phyloP scores from a whole-genome alignment of 257 asterid species.

The Scutellaria minor region DNA sequence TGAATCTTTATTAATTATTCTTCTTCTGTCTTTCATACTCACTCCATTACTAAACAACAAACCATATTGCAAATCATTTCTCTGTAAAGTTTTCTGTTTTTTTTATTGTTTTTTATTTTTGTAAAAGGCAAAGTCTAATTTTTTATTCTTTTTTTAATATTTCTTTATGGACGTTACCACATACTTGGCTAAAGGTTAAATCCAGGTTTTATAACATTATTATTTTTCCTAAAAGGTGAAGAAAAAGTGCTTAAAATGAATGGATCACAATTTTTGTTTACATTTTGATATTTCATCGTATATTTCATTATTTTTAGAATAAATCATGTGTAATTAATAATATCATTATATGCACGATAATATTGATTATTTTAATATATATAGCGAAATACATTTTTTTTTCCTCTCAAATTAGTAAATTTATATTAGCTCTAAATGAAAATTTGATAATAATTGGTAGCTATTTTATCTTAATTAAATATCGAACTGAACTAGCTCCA shows the following conservation, averaged over 20 bases:
- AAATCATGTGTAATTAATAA: no score
- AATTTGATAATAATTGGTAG: no score
- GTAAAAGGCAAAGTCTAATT: slow-evolving; percentile 1
- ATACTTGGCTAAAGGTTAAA: slow-evolving; percentile 23
- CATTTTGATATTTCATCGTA: background rate
- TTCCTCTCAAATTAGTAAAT: no score
- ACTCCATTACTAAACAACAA: slow-evolving; percentile 40
- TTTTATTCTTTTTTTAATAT: background rate
- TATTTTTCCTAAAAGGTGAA: slow-evolving; percentile 10
- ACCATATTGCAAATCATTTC: slow-evolving; percentile 51
- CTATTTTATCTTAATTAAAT: no score
- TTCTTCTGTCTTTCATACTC: slow-evolving; percentile 36
- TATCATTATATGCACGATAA: no score
- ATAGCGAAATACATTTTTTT: no score
- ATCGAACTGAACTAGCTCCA: no score
- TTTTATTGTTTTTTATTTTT: slow-evolving; percentile 20
- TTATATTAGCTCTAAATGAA: no score
- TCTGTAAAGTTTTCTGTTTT: slow-evolving; percentile 39
- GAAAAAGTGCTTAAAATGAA: slow-evolving; percentile 12
- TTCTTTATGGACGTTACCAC: slow-evolving; percentile 19
- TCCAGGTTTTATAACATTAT: slow-evolving; percentile 29
- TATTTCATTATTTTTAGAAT: background rate
- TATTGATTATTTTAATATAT: no score
- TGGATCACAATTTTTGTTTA: background rate
- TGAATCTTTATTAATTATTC: slow-evolving; percentile 36